These are phyloP conservation scores for Herpetomonas samuelpessoai DNA, from an alignment of 208 protist genomes.

Conservation along the genomic window DNA sequence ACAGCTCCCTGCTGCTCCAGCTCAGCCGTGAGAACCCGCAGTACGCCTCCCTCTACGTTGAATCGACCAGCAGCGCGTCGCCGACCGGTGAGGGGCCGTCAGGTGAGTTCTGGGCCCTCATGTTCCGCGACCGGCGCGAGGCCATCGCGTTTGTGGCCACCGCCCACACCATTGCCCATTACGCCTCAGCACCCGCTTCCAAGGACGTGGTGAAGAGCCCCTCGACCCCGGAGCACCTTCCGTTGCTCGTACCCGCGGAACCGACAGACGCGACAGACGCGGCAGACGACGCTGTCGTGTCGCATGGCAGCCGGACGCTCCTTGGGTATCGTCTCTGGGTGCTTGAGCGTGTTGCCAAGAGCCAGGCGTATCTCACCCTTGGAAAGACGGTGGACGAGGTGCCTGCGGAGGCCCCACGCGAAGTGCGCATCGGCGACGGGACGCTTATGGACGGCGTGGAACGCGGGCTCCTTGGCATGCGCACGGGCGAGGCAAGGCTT, in stretches of 20 bases:
- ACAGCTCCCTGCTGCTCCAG: conserved; percentile 14
- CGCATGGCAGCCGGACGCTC: conserved; percentile 11
- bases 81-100: neutral
- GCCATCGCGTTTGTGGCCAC: conserved; percentile 41
- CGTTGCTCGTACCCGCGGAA: neutral
- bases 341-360: conserved; percentile 28
- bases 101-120: conserved; percentile 23
- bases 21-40: conserved; percentile 25
- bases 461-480: conserved; percentile 45
- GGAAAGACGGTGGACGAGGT: conserved; percentile 38
- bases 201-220: conserved; percentile 1
- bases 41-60: conserved; percentile 16
- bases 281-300: conserved; percentile 1
- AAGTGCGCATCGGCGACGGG: conserved; percentile 32
- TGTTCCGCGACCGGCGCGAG: conserved; percentile 26
- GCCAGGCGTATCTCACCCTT: conserved; percentile 31
- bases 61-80: neutral
- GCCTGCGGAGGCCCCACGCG: conserved; percentile 29
- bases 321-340: conserved; percentile 34
- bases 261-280: neutral
- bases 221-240: neutral
- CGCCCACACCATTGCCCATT: conserved; percentile 33
- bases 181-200: conserved; percentile 12
- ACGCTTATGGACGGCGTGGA: conserved; percentile 42
- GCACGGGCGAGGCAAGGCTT: conserved; percentile 28